Evolutionary conservation across 257 asterid genomes (phyloP).

Genomic region (Haberlea rhodopensis): DNA sequence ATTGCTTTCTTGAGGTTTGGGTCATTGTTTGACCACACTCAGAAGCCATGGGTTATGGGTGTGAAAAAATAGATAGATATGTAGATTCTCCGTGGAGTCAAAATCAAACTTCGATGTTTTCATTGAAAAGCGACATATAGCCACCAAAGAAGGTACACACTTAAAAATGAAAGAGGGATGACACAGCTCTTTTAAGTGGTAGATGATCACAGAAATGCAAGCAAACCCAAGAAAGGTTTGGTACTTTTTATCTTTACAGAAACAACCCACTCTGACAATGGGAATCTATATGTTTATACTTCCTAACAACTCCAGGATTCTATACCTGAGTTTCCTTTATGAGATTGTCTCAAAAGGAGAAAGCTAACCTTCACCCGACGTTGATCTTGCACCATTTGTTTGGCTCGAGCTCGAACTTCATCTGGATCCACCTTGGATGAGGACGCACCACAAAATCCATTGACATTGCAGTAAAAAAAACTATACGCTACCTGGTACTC

Average conservation of each 20-base stretch:
- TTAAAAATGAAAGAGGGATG: neutral
- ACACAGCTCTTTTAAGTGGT: neutral
- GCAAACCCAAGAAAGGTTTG: neutral
- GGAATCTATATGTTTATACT: neutral
- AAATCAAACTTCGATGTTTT: neutral
- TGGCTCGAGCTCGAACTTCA: conserved; percentile 74
- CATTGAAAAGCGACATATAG: neutral
- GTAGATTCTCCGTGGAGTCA: neutral
- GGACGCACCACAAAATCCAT: conserved; percentile 97
- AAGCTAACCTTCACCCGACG: conserved; percentile 71
- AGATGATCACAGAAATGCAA: neutral
- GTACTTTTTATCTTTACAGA: neutral
- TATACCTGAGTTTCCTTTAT: neutral
- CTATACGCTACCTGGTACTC: too few species aligned
- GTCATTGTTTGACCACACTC: neutral
- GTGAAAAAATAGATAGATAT: neutral
- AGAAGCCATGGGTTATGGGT: neutral
- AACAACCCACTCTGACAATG: neutral
- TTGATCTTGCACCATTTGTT: conserved; percentile 63
- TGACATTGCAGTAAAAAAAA: too few species aligned
- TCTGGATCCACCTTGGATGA: conserved; percentile 93
- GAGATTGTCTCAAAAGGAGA: neutral
- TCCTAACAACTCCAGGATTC: neutral
- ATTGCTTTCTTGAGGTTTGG: neutral
- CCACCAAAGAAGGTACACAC: neutral